Conservation (phyloP, 768 basidiomycete genomes). For the Cystobasidium tubakii region DNA sequence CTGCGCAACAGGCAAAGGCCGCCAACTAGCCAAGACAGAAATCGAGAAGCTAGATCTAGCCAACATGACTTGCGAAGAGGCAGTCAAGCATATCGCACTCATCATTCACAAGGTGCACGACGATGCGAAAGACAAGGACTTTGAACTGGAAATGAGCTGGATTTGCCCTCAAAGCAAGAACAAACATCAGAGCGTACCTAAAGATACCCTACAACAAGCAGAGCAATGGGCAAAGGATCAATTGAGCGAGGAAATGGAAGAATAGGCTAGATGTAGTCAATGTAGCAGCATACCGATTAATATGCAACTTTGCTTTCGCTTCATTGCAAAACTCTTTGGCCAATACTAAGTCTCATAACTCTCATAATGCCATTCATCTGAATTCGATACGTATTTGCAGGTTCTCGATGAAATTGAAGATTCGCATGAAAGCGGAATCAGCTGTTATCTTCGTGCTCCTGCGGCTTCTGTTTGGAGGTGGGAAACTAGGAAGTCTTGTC, state of each 20-base stretch:
- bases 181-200: conserved; percentile 74
- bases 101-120: conserved; percentile 98
- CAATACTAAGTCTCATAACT: too few species aligned
- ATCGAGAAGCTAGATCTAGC: conserved; percentile 87
- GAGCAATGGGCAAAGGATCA: conserved; percentile 80
- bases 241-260: conserved; percentile 51
- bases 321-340: too few species aligned
- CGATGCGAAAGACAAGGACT: conserved; percentile 95
- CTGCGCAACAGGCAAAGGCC: conserved; percentile 96
- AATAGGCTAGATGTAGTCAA: conserved; percentile 32
- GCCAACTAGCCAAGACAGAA: conserved; percentile 94
- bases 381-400: too few species aligned
- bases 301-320: not conserved
- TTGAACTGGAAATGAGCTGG: conserved; percentile 98
- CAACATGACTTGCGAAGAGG: conserved; percentile 72
- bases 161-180: conserved; percentile 76
- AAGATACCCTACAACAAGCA: conserved; percentile 75
- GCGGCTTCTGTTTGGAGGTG: too few species aligned
- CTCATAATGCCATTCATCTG: too few species aligned
- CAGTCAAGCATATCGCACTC: conserved; percentile 84
- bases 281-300: not conserved
- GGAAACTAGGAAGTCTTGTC: too few species aligned
- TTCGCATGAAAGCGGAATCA: too few species aligned
- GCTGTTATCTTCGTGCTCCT: too few species aligned
- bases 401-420: too few species aligned